These are phyloP conservation scores for Trichoderma sp. DNA, from an alignment of 2,329 filamentous ascomycete genomes.

Conservation along the genomic window DNA sequence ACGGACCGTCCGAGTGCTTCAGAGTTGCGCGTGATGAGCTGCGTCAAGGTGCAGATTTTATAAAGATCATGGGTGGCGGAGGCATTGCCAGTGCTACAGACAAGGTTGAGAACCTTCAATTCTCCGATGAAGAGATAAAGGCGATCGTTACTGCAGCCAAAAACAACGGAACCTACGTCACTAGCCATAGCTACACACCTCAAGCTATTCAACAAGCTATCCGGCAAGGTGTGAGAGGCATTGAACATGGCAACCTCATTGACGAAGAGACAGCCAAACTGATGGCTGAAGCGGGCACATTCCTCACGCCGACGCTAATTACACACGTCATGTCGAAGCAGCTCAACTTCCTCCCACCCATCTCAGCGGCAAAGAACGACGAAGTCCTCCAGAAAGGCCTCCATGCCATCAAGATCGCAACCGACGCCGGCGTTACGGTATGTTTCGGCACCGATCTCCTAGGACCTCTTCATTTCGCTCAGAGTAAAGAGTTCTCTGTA, in stretches of 20 bases:
- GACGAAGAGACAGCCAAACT: slow-evolving; percentile 41
- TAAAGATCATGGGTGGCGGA: slow-evolving; percentile 60
- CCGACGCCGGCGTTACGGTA: slow-evolving; percentile 50
- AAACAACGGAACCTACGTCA: slow-evolving; percentile 51
- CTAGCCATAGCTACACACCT: slow-evolving; percentile 55
- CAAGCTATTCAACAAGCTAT: slow-evolving; percentile 53
- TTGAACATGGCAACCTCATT: slow-evolving; percentile 45
- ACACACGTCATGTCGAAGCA: slow-evolving; percentile 40
- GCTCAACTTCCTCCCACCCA: slow-evolving; percentile 46
- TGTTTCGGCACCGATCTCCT: slow-evolving; percentile 48
- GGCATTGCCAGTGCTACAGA: slow-evolving; percentile 56
- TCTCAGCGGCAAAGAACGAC: slow-evolving; percentile 46
- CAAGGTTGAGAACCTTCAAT: slow-evolving; percentile 51
- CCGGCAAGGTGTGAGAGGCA: slow-evolving; percentile 53
- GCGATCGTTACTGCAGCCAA: slow-evolving; percentile 50
- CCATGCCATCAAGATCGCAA: slow-evolving; percentile 45
- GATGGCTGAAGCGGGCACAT: slow-evolving; percentile 48
- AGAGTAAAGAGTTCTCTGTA: slow-evolving; percentile 33
- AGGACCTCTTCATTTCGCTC: slow-evolving; percentile 30
- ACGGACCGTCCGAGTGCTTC: slow-evolving; percentile 54
- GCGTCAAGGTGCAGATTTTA: slow-evolving; percentile 54
- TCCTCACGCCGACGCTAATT: slow-evolving; percentile 52
- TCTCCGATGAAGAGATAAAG: slow-evolving; percentile 52
- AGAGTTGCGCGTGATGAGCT: slow-evolving; percentile 52
- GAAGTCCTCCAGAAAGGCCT: slow-evolving; percentile 48